A percentile compares a stretch with the other conserved stretches of the same genome.
phyloP scores from a whole-genome alignment of 495 filamentous ascomycete genomes.

The Delitschia confertaspora region DNA sequence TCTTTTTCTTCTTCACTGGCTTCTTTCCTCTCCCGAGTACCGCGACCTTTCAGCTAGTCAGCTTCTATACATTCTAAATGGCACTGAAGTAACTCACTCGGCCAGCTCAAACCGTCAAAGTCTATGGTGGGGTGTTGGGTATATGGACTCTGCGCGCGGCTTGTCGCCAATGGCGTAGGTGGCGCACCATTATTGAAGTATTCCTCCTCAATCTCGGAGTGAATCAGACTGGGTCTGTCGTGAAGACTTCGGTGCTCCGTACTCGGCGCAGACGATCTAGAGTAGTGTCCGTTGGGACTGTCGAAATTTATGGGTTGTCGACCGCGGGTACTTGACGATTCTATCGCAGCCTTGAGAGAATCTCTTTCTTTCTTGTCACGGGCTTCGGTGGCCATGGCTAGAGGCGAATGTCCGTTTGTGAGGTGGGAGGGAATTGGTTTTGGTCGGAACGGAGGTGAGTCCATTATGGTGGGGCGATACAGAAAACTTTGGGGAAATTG shows the following conservation, averaged over 20 bases:
- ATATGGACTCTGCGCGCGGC: conserved; percentile 50
- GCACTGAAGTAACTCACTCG: conserved; percentile 42
- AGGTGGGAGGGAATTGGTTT: conserved; percentile 25
- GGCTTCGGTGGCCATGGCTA: conserved; percentile 15
- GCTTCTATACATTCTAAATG: conserved; percentile 1
- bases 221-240: conserved; percentile 6
- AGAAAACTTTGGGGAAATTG: not conserved
- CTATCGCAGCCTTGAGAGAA: conserved; percentile 22
- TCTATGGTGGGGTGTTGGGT: conserved; percentile 62
- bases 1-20: conserved; percentile 65
- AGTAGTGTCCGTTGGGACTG: conserved; percentile 12
- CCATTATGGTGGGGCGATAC: conserved; percentile 8
- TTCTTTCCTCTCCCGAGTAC: conserved; percentile 72
- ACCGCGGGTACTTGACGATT: conserved; percentile 17
- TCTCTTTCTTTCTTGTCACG: conserved; percentile 29
- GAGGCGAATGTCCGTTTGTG: conserved; percentile 23
- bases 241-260: conserved; percentile 1
- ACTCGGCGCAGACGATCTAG: conserved; percentile 4
- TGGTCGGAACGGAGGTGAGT: conserved; percentile 22
- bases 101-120: conserved; percentile 66
- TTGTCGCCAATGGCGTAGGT: conserved; percentile 41
- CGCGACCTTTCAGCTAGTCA: conserved; percentile 48
- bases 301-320: conserved; percentile 24
- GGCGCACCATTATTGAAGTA: conserved; percentile 55
- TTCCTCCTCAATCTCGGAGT: conserved; percentile 42